Conservation (phyloP, 164 flowering plant species). For the Pachysandra terminalis region DNA sequence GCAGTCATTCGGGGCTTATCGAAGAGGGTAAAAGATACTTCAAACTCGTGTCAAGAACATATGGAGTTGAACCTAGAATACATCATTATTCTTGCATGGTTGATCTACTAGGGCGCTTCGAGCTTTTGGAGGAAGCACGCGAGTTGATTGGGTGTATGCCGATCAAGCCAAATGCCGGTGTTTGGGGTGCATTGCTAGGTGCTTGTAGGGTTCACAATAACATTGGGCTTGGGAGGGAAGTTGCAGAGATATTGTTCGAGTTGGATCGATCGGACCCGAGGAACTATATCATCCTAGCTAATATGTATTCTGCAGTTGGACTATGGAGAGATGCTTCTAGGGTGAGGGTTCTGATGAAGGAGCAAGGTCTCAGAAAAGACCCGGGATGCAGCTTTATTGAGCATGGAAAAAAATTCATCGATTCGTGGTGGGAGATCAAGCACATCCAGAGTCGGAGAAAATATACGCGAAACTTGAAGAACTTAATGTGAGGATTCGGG, state of each 20-base stretch:
- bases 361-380: constrained; percentile 24
- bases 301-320: constrained; percentile 38
- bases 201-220: constrained; percentile 24
- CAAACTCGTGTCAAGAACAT: constrained; percentile 20
- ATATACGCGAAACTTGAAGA: constrained; percentile 34
- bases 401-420: constrained; percentile 27
- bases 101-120: constrained; percentile 33
- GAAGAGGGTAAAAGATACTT: constrained; percentile 27
- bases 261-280: constrained; percentile 23
- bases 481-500: constrained; percentile 23
- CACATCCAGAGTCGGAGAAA: constrained; percentile 26
- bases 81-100: constrained; percentile 41
- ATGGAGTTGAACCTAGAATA: constrained; percentile 25
- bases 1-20: constrained; percentile 34
- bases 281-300: constrained; percentile 28
- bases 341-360: constrained; percentile 33
- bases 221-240: constrained; percentile 26
- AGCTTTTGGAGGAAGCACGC: constrained; percentile 21
- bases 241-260: constrained; percentile 17
- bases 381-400: constrained; percentile 45
- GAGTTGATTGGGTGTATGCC: constrained; percentile 24
- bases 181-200: constrained; percentile 32
- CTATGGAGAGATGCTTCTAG: constrained; percentile 35
- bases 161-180: constrained; percentile 25
- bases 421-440: constrained; percentile 34